phyloP scores from a whole-genome alignment of 257 asterid species.

The Salvia rosmarinus region DNA sequence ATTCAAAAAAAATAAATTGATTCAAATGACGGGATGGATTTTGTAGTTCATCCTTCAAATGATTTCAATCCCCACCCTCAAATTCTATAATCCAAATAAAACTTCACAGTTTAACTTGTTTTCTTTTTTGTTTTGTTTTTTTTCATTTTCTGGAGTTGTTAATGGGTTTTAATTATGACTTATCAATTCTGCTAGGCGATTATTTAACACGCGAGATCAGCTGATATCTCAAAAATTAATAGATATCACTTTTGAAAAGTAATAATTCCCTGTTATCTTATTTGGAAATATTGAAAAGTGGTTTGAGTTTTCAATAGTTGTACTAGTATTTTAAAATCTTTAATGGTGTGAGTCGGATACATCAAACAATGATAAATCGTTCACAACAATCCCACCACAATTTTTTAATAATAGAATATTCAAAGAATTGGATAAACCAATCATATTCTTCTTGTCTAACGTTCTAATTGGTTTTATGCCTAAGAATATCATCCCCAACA shows the following conservation, averaged over 20 bases:
- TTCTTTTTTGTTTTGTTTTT: too few species aligned
- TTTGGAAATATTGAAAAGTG: background rate
- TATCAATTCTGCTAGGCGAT: background rate
- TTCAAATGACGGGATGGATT: too few species aligned
- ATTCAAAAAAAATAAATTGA: too few species aligned
- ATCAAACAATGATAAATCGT: constrained; percentile 15
- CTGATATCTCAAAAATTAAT: background rate
- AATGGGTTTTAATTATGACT: background rate
- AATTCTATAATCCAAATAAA: background rate
- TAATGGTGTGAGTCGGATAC: constrained; percentile 33
- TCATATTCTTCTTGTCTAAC: constrained; percentile 28
- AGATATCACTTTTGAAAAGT: constrained; percentile 1
- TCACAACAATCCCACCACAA: constrained; percentile 26
- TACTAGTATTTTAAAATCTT: background rate
- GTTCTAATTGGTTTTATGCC: constrained; percentile 27
- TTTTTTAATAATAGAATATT: constrained; percentile 27
- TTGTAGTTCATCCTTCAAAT: background rate
- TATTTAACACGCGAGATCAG: background rate
- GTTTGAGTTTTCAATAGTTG: background rate
- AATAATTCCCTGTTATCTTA: background rate
- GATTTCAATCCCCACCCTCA: background rate
- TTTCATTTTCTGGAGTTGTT: background rate
- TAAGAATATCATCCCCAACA: constrained; percentile 28
- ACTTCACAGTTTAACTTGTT: background rate
- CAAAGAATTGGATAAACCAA: constrained; percentile 32